A percentile compares a stretch with the other conserved stretches of the same genome.
phyloP scores from a whole-genome alignment of 116 monocot species.

The Iris pallida region DNA sequence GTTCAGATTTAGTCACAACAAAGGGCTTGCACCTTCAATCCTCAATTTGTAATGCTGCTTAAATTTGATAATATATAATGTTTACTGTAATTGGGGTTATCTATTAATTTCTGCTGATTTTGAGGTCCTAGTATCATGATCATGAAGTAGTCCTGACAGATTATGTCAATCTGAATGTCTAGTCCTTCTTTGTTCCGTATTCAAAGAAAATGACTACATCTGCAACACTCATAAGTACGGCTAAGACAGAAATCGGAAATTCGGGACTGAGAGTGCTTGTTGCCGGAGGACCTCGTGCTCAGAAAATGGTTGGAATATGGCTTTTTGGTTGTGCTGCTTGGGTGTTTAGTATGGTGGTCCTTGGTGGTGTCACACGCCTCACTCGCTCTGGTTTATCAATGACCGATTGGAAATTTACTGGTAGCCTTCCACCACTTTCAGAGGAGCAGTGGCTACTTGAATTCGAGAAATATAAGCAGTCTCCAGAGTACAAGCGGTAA shows the following conservation, averaged over 20 bases:
- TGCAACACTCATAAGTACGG: constrained; percentile 19
- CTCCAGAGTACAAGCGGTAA: constrained; percentile 90
- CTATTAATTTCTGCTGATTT: neutral
- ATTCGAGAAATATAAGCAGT: constrained; percentile 81
- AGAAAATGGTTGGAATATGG: constrained; percentile 83
- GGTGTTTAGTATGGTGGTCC: constrained; percentile 88
- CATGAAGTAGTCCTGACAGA: neutral
- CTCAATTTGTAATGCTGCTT: neutral
- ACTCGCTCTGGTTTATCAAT: constrained; percentile 91
- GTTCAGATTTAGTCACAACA: too few relatives aligned
- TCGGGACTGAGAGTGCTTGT: constrained; percentile 62
- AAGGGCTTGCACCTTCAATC: too few relatives aligned
- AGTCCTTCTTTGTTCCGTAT: constrained; percentile 27
- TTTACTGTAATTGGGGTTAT: neutral
- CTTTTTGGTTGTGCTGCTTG: constrained; percentile 87
- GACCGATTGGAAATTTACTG: constrained; percentile 98
- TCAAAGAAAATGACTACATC: constrained; percentile 60
- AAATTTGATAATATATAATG: neutral
- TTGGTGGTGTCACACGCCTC: constrained; percentile 88
- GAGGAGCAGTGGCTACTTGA: constrained; percentile 72
- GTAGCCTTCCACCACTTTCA: constrained; percentile 68
- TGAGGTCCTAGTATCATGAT: neutral
- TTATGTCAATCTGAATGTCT: neutral
- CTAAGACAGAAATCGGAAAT: constrained; percentile 31
- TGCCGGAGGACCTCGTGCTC: constrained; percentile 52